Percentiles rank a stretch among this genome's conserved stretches.
These are phyloP conservation scores for Fonsecaea multimorphosa DNA, from an alignment of 2,329 filamentous ascomycete genomes.

Conservation along the genomic window DNA sequence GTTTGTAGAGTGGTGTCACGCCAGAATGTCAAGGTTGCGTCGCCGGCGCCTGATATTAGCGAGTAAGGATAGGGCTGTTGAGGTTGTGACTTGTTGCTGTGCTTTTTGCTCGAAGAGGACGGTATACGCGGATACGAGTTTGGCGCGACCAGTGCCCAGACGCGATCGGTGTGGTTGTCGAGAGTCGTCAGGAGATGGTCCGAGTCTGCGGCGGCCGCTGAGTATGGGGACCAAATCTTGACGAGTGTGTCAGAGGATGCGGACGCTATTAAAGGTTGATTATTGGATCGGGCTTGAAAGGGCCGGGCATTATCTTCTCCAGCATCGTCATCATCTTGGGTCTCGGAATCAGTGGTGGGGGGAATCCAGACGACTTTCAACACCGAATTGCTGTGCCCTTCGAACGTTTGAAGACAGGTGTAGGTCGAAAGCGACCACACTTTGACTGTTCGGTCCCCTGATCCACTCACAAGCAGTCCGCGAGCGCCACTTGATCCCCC, in stretches of 20 bases:
- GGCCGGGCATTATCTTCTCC: constrained; percentile 44
- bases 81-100: constrained; percentile 29
- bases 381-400: constrained; percentile 94
- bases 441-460: constrained; percentile 94
- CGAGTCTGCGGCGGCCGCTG: constrained; percentile 33
- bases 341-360: constrained; percentile 47
- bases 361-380: constrained; percentile 90
- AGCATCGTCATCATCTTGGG: constrained; percentile 38
- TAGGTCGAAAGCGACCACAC: constrained; percentile 94
- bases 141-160: constrained; percentile 82
- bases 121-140: constrained; percentile 43
- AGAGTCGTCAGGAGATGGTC: constrained; percentile 88
- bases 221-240: constrained; percentile 89
- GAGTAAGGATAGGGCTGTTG: constrained; percentile 59
- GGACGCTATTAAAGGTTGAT: constrained; percentile 66
- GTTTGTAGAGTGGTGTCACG: constrained; percentile 86
- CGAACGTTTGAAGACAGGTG: constrained; percentile 88
- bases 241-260: constrained; percentile 93
- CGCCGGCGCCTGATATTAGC: constrained; percentile 87
- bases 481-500: constrained; percentile 73
- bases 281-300: constrained; percentile 38
- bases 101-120: constrained; percentile 42
- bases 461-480: constrained; percentile 85
- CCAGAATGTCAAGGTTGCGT: constrained; percentile 95
- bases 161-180: constrained; percentile 95